These are phyloP conservation scores for Stephania japonica DNA, from an alignment of 164 flowering plant genomes.

Conservation along the genomic window DNA sequence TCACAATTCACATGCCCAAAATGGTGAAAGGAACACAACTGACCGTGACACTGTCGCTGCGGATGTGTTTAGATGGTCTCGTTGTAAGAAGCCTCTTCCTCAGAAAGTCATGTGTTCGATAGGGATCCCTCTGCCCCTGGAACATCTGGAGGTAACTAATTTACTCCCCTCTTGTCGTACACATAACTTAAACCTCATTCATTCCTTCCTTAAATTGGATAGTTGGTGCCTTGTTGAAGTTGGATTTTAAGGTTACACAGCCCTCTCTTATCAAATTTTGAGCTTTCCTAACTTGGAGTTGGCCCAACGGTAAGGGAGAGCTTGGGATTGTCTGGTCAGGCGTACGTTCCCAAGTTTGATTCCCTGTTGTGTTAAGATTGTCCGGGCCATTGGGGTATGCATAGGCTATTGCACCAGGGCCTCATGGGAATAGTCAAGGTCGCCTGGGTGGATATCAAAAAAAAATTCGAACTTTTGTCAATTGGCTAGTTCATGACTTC, in stretches of 20 bases:
- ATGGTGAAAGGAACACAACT: conserved; percentile 46
- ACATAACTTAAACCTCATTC: background rate
- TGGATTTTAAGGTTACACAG: background rate
- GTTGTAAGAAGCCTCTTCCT: conserved; percentile 83
- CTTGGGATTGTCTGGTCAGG: too few relatives aligned
- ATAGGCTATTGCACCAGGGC: too few relatives aligned
- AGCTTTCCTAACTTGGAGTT: too few relatives aligned
- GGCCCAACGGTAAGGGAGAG: too few relatives aligned
- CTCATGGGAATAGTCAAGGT: too few relatives aligned
- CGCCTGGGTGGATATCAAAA: too few relatives aligned
- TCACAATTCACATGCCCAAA: conserved; percentile 35
- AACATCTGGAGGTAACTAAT: conserved; percentile 66
- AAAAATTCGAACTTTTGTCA: background rate
- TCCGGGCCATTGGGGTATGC: too few relatives aligned
- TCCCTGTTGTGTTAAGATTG: too few relatives aligned
- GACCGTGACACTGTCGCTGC: conserved; percentile 49
- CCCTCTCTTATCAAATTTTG: background rate
- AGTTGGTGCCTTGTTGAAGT: background rate
- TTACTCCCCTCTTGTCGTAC: background rate
- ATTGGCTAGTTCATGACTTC: background rate
- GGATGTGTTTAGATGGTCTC: conserved; percentile 87
- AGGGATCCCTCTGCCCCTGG: conserved; percentile 84
- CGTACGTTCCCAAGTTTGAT: too few relatives aligned
- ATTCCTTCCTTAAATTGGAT: background rate
- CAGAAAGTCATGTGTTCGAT: conserved; percentile 69